phyloP scores from a whole-genome alignment of 208 protist genomes.

The Leishmania lainsoni region DNA sequence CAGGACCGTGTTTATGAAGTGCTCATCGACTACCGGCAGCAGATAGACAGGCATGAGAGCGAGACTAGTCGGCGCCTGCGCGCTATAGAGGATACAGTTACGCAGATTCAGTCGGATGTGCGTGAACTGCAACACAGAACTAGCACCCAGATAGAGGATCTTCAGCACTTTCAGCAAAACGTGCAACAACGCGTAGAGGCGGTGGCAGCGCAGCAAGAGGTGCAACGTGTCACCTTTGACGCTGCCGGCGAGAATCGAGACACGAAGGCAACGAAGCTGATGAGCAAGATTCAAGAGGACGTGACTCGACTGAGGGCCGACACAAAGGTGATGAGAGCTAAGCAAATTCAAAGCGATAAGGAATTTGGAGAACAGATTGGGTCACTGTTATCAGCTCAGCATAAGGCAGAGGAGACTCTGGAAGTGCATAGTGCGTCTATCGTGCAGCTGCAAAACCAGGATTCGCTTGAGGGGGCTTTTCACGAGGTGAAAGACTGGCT shows the following conservation, averaged over 20 bases:
- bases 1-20: constrained; percentile 32
- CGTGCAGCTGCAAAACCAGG: constrained; percentile 39
- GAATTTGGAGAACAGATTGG: constrained; percentile 23
- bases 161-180: constrained; percentile 1
- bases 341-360: constrained; percentile 10
- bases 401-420: constrained; percentile 21
- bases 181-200: background rate
- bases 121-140: constrained; percentile 4
- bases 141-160: background rate
- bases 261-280: background rate
- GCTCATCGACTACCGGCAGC: constrained; percentile 16
- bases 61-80: constrained; percentile 21
- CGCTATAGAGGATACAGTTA: constrained; percentile 8
- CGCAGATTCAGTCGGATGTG: constrained; percentile 19
- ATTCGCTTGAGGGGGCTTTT: constrained; percentile 60
- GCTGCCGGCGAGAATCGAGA: background rate
- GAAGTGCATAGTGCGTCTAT: constrained; percentile 44
- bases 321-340: background rate
- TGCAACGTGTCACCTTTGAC: background rate
- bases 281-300: constrained; percentile 10
- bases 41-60: constrained; percentile 18
- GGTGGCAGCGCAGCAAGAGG: constrained; percentile 11
- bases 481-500: constrained; percentile 88
- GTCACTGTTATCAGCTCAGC: constrained; percentile 10
- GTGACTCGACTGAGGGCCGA: constrained; percentile 19